These are phyloP conservation scores for Solanum megistacrolobum DNA, from an alignment of 257 asterid genomes.

Conservation along the genomic window DNA sequence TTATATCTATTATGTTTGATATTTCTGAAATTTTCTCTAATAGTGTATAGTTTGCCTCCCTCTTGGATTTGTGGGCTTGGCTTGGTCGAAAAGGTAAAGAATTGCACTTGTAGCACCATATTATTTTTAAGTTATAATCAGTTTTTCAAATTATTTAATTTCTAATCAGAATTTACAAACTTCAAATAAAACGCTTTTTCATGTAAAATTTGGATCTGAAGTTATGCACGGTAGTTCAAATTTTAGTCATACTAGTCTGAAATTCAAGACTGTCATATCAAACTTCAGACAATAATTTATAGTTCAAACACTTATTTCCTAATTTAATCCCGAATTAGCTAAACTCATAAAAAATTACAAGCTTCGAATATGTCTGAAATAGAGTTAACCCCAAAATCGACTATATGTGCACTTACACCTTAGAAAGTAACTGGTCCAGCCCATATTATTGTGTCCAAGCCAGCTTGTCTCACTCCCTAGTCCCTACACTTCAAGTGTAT, in stretches of 20 bases:
- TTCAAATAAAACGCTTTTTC: background rate
- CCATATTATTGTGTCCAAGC: background rate
- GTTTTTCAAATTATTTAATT: background rate
- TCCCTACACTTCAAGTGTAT: background rate
- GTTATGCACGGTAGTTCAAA: background rate
- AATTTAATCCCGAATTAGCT: background rate
- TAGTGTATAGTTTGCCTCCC: background rate
- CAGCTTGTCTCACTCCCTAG: background rate
- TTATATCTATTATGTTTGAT: no score
- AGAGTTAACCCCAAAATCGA: background rate
- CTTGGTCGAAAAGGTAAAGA: background rate
- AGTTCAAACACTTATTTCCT: background rate
- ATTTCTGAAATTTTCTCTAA: no score
- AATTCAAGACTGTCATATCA: rapidly evolving
- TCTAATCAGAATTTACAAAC: background rate
- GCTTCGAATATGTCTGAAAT: background rate
- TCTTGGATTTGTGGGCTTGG: background rate
- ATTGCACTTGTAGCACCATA: background rate
- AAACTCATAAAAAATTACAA: background rate
- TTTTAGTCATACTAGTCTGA: background rate
- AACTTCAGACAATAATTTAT: background rate
- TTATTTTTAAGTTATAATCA: background rate
- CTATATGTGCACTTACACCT: background rate
- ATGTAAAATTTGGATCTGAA: background rate
- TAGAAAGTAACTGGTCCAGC: background rate